Conservation (phyloP, 768 basidiomycete genomes). For the Porphyrellus cyaneotinctus region DNA sequence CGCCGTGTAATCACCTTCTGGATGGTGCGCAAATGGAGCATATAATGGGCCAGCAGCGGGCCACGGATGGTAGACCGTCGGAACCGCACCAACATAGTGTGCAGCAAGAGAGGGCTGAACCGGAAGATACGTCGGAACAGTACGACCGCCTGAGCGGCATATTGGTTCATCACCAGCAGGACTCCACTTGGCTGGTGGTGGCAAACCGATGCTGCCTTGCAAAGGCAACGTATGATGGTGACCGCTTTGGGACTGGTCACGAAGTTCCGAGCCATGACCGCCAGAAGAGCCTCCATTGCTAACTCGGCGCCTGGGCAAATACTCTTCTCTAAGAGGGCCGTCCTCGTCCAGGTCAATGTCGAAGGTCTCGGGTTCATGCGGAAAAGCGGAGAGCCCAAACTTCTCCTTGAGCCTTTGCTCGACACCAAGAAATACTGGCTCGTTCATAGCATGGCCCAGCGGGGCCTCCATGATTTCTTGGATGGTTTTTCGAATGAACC, state of each 20-base stretch:
- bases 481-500: constrained; percentile 62
- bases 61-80: constrained; percentile 31
- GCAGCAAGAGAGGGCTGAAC: constrained; percentile 49
- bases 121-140: constrained; percentile 59
- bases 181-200: constrained; percentile 79
- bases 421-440: constrained; percentile 69
- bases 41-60: constrained; percentile 12
- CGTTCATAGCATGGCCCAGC: constrained; percentile 29
- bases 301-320: constrained; percentile 64
- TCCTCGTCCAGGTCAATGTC: constrained; percentile 83
- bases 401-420: constrained; percentile 60
- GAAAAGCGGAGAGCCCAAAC: constrained; percentile 40
- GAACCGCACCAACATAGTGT: constrained; percentile 31
- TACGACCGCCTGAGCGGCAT: constrained; percentile 47
- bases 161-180: constrained; percentile 78
- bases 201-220: constrained; percentile 38
- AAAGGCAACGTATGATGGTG: constrained; percentile 8
- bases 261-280: neutral
- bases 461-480: constrained; percentile 64
- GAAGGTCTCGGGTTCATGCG: constrained; percentile 43
- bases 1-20: constrained; percentile 13
- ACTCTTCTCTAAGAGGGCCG: constrained; percentile 78
- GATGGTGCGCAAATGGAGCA: constrained; percentile 20
- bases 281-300: constrained; percentile 15
- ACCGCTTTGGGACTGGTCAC: constrained; percentile 1